Evolutionary conservation across 441 rosid genomes (phyloP).

Genomic region (Adansonia gregorii): DNA sequence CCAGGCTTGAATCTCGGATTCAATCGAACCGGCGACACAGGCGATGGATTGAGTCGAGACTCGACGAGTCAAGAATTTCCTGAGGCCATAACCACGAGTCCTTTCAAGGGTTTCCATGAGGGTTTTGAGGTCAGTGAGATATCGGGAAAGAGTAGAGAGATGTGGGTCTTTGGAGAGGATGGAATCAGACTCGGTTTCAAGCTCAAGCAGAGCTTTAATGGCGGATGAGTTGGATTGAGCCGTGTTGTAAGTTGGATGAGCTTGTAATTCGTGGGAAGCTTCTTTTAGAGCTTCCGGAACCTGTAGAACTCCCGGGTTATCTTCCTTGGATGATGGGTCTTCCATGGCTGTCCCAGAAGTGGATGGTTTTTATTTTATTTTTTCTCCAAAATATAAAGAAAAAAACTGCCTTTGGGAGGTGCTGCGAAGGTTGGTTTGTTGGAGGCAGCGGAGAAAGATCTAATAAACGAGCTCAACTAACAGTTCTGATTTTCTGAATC

Average conservation of each 20-base stretch:
- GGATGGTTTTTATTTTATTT: background rate
- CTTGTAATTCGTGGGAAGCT: slow-evolving; percentile 61
- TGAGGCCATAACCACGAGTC: slow-evolving; percentile 42
- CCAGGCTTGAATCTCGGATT: slow-evolving; percentile 68
- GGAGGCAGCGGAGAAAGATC: background rate
- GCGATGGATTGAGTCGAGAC: slow-evolving; percentile 55
- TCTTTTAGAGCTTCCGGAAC: slow-evolving; percentile 68
- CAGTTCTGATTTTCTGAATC: background rate
- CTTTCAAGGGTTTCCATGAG: slow-evolving; percentile 41
- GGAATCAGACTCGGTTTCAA: slow-evolving; percentile 51
- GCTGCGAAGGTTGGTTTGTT: background rate
- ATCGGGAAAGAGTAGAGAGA: slow-evolving; percentile 49
- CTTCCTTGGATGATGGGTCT: slow-evolving; percentile 34
- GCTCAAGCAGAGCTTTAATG: slow-evolving; percentile 62
- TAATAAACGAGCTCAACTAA: slow-evolving; percentile 7
- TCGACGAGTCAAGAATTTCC: slow-evolving; percentile 50
- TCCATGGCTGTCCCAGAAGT: slow-evolving; percentile 30
- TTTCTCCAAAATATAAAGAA: background rate
- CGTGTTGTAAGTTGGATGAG: slow-evolving; percentile 38
- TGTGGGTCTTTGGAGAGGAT: slow-evolving; percentile 53
- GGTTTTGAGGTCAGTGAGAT: slow-evolving; percentile 47
- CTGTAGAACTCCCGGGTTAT: slow-evolving; percentile 38
- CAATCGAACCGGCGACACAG: slow-evolving; percentile 60
- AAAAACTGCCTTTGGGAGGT: background rate
- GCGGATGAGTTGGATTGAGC: slow-evolving; percentile 46